Conservation (phyloP, 345 rosid genomes). For the Lenwebbia sp. region DNA sequence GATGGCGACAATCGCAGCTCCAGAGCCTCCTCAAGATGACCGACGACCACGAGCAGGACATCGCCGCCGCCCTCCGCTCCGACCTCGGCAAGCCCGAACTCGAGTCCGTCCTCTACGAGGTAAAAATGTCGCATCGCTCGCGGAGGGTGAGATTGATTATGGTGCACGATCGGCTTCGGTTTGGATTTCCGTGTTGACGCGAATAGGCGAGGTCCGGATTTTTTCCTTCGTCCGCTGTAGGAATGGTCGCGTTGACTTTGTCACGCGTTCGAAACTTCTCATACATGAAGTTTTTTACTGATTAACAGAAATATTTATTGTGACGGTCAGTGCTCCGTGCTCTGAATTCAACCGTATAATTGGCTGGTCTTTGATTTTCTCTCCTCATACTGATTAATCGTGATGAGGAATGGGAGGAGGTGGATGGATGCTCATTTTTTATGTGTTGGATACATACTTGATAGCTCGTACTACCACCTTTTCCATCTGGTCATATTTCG, state of each 20-base stretch:
- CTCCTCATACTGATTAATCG: background rate
- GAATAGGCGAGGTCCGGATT: background rate
- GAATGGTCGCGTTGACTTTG: background rate
- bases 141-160: background rate
- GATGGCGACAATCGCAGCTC: conserved; percentile 72
- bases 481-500: background rate
- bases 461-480: background rate
- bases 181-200: background rate
- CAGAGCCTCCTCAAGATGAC: conserved; percentile 37
- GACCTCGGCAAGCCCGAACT: conserved; percentile 81
- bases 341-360: background rate
- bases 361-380: background rate
- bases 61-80: conserved; percentile 53
- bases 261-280: background rate
- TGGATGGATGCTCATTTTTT: background rate
- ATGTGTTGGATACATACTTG: background rate
- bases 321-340: background rate
- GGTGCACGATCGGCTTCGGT: background rate
- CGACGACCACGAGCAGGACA: conserved; percentile 52
- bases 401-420: background rate
- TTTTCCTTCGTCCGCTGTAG: background rate
- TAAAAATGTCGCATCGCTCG: background rate
- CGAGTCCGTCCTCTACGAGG: conserved; percentile 73
- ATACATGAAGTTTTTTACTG: background rate
- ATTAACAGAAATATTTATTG: background rate